phyloP scores from a whole-genome alignment of 331 rosid species.

The Stylosanthes scabra region DNA sequence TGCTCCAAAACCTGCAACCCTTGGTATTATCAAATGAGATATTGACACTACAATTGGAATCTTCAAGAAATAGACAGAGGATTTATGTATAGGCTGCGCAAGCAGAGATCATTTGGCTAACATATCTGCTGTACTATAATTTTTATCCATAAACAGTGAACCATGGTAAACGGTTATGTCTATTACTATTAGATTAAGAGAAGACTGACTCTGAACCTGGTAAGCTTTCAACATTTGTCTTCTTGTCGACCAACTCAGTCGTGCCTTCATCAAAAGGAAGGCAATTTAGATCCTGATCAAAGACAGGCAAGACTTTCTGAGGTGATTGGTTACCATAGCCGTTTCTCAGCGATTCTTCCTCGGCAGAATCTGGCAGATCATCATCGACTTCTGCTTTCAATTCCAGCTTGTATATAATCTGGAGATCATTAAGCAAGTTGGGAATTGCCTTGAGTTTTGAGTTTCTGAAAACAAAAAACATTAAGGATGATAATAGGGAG shows the following conservation, averaged over 20 bases:
- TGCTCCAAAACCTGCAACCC: constrained; percentile 53
- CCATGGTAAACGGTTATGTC: no score
- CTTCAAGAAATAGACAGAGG: background rate
- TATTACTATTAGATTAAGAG: constrained; percentile 11
- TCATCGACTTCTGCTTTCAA: constrained; percentile 35
- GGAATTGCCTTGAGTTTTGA: constrained; percentile 64
- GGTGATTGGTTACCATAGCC: constrained; percentile 39
- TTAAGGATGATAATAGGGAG: background rate
- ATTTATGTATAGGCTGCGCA: background rate
- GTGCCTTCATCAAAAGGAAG: constrained; percentile 58
- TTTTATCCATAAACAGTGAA: constrained; percentile 2
- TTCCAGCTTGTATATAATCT: constrained; percentile 42
- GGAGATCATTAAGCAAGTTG: constrained; percentile 62
- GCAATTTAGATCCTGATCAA: constrained; percentile 77
- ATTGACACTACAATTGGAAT: constrained; percentile 33
- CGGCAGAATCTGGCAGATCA: constrained; percentile 31
- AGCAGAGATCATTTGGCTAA: constrained; percentile 24
- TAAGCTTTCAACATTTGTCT: constrained; percentile 48
- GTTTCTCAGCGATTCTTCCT: constrained; percentile 40
- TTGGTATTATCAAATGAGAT: constrained; percentile 36
- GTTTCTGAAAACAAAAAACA: constrained; percentile 50
- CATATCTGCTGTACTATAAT: constrained; percentile 10
- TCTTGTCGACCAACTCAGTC: constrained; percentile 51
- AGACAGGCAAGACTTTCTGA: constrained; percentile 41
- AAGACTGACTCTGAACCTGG: constrained; percentile 60